phyloP scores from a whole-genome alignment of 1,284 basidiomycete genomes.

The Hortiboletus rubellus region DNA sequence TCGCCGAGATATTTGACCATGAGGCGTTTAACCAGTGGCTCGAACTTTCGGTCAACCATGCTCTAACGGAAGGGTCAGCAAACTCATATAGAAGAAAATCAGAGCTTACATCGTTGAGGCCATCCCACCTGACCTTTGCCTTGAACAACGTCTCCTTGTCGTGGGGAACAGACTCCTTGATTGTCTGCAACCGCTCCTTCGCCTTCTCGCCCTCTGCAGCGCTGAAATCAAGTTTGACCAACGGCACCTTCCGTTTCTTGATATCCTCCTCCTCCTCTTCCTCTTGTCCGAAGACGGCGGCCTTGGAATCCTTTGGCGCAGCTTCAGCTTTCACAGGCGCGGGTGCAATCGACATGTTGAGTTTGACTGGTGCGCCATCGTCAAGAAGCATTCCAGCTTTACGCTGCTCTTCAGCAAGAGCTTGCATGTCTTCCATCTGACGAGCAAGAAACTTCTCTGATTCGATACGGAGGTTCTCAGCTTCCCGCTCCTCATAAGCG shows the following conservation, averaged over 20 bases:
- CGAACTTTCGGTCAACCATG: constrained; percentile 78
- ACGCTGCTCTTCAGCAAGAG: constrained; percentile 82
- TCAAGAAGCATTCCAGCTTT: constrained; percentile 87
- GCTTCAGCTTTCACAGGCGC: constrained; percentile 48
- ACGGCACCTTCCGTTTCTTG: constrained; percentile 74
- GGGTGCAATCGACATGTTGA: constrained; percentile 69
- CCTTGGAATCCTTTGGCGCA: constrained; percentile 49
- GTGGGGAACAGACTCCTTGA: constrained; percentile 65
- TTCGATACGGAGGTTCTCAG: constrained; percentile 79
- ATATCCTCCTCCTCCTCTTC: constrained; percentile 84
- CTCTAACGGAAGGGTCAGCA: constrained; percentile 42
- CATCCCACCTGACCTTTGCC: constrained; percentile 83
- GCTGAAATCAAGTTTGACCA: constrained; percentile 86
- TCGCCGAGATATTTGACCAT: constrained; percentile 87
- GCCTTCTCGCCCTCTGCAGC: constrained; percentile 76
- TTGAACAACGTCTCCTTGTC: constrained; percentile 78
- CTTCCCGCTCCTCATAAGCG: constrained; percentile 78
- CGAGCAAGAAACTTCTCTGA: constrained; percentile 85
- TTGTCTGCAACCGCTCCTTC: constrained; percentile 74
- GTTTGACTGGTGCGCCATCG: constrained; percentile 82
- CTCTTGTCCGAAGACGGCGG: constrained; percentile 66
- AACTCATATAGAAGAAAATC: constrained; percentile 15
- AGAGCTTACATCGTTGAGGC: constrained; percentile 74
- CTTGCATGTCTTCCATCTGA: constrained; percentile 91
- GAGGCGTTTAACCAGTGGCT: constrained; percentile 73